These are phyloP conservation scores for Cryptosporidium felis DNA, from an alignment of 169 alveolate species.

Conservation along the genomic window DNA sequence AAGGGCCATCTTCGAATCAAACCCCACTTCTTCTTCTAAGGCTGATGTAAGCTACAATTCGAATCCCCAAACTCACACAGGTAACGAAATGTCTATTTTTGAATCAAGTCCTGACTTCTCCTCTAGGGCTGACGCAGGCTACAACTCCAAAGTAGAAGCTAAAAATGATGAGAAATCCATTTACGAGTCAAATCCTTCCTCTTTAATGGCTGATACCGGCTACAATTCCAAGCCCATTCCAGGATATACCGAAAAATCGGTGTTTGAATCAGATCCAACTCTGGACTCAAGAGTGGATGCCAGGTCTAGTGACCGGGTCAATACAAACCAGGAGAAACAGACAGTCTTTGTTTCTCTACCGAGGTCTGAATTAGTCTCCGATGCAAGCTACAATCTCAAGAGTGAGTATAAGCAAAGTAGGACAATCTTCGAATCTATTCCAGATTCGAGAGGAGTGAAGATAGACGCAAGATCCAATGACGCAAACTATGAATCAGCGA, in stretches of 20 bases:
- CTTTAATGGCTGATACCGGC: neutral
- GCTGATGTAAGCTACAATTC: constrained; percentile 26
- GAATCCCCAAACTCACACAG: neutral
- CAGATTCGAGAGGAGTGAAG: neutral
- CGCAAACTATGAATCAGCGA: neutral
- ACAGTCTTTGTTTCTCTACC: constrained; percentile 36
- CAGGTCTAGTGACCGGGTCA: neutral
- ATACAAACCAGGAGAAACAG: constrained; percentile 1
- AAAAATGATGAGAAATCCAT: neutral
- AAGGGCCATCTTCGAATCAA: neutral
- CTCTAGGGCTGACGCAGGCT: constrained; percentile 20
- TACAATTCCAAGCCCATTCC: neutral
- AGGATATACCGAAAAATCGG: neutral
- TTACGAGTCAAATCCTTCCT: constrained; percentile 26
- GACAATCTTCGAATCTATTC: constrained; percentile 34
- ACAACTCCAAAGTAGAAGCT: neutral
- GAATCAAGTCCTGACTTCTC: constrained; percentile 14
- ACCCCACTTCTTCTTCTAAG: neutral
- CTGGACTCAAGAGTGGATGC: neutral
- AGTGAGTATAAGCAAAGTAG: constrained; percentile 5
- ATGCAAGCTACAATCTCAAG: constrained; percentile 11
- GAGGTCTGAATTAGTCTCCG: neutral
- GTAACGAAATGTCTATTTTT: neutral
- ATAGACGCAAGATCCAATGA: constrained; percentile 38
- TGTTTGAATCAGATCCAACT: constrained; percentile 10